A percentile compares a stretch with the other conserved stretches of the same genome.
Evolutionary conservation across 106 monocot species (phyloP).

Genomic region (Dactylorhiza incarnata): DNA sequence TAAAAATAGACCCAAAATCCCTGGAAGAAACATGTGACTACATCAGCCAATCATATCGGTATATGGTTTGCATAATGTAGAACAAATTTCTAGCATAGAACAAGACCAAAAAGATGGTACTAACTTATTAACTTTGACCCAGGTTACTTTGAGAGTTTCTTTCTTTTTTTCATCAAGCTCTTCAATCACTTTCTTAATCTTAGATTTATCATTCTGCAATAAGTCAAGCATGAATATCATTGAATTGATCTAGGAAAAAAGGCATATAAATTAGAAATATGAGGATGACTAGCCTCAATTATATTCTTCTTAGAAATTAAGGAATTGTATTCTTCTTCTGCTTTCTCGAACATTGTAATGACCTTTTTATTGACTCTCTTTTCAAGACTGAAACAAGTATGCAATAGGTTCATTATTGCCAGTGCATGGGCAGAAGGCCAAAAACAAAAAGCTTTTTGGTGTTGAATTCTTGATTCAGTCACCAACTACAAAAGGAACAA

Average conservation of each 20-base stretch:
- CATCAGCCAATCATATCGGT: background rate
- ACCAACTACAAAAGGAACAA: background rate
- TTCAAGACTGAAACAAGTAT: constrained; percentile 56
- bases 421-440: background rate
- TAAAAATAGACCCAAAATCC: constrained; percentile 99
- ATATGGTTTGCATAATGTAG: background rate
- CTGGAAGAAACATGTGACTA: constrained; percentile 29
- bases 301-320: constrained; percentile 85
- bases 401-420: background rate
- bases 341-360: constrained; percentile 98
- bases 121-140: constrained; percentile 98
- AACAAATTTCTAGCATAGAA: background rate
- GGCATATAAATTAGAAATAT: background rate
- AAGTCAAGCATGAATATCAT: background rate
- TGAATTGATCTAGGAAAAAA: background rate
- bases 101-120: constrained; percentile 7
- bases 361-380: constrained; percentile 98
- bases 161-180: constrained; percentile 99
- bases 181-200: constrained; percentile 92
- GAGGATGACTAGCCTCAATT: constrained; percentile 48
- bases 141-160: constrained; percentile 85
- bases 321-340: constrained; percentile 92
- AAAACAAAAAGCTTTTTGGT: background rate
- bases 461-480: background rate
- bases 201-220: constrained; percentile 87